Conservation (phyloP, 345 rosid species). For the Camelina neglecta region DNA sequence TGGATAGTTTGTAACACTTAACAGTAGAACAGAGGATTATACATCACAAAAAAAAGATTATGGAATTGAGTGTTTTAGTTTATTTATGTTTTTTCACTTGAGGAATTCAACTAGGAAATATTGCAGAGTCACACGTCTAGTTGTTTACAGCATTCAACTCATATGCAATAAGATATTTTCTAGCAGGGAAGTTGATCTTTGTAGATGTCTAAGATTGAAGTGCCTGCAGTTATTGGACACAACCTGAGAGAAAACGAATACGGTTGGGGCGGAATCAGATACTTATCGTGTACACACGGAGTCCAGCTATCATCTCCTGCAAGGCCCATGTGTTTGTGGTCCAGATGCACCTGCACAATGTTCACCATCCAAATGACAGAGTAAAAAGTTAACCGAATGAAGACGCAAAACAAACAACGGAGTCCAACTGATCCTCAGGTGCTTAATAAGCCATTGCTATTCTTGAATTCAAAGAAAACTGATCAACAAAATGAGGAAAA, state of each 20-base stretch:
- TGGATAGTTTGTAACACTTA: background rate
- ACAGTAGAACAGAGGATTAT: background rate
- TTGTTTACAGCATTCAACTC: slow-evolving; percentile 18
- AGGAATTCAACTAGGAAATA: background rate
- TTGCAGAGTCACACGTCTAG: slow-evolving; percentile 18
- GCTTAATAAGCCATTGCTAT: background rate
- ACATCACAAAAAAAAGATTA: background rate
- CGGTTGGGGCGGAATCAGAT: slow-evolving; percentile 70
- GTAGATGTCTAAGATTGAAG: slow-evolving; percentile 59
- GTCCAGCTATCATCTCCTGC: slow-evolving; percentile 98
- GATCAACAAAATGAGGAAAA: slow-evolving; percentile 13
- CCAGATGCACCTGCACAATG: slow-evolving; percentile 82
- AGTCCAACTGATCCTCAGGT: background rate
- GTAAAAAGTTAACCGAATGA: background rate
- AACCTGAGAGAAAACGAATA: slow-evolving; percentile 75
- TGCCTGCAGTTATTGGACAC: slow-evolving; percentile 63
- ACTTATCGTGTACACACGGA: slow-evolving; percentile 76
- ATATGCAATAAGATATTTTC: slow-evolving; percentile 30
- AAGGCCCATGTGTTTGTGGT: slow-evolving; percentile 94
- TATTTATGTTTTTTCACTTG: background rate
- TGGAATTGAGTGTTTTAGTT: background rate
- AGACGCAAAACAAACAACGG: background rate
- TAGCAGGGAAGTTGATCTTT: slow-evolving; percentile 56
- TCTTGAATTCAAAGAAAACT: background rate
- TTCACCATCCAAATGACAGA: background rate